These are phyloP conservation scores for Boletellus sp. DNA, from an alignment of 768 basidiomycete species.

Conservation along the genomic window DNA sequence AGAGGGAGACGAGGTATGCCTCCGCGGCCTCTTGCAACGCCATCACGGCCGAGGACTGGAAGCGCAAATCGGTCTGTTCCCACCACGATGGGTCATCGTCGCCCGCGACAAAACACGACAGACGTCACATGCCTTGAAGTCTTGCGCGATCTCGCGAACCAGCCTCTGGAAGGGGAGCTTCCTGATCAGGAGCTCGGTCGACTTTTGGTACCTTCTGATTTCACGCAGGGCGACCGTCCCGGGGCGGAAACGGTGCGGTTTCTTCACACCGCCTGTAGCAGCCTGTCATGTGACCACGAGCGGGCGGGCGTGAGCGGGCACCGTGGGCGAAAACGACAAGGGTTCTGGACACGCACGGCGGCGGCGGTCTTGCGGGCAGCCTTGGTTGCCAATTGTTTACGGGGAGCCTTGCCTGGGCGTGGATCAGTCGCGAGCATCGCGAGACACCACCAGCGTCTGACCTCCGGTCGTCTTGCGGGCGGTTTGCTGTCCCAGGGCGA, in stretches of 20 bases:
- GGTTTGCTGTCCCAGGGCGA: constrained; percentile 67
- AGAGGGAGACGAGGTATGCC: constrained; percentile 82
- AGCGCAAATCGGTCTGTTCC: constrained; percentile 78
- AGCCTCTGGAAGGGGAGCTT: constrained; percentile 99
- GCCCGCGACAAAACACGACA: not conserved
- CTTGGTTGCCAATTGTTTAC: constrained; percentile 95
- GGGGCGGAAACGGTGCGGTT: constrained; percentile 95
- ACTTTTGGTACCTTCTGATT: constrained; percentile 97
- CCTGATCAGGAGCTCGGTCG: constrained; percentile 97
- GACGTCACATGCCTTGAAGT: constrained; percentile 75
- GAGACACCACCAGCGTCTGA: constrained; percentile 32
- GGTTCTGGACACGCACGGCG: constrained; percentile 43
- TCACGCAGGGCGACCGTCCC: constrained; percentile 99
- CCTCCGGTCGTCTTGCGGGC: constrained; percentile 99
- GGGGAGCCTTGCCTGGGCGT: constrained; percentile 73
- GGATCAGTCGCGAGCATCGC: constrained; percentile 22
- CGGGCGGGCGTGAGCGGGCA: constrained; percentile 9
- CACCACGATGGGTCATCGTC: not conserved
- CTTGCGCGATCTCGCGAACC: constrained; percentile 95
- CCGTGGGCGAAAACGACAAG: not conserved
- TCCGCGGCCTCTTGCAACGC: constrained; percentile 92
- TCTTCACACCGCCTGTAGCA: constrained; percentile 97
- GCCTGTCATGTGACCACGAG: too few relatives aligned
- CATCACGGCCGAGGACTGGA: constrained; percentile 95
- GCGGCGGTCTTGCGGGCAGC: constrained; percentile 85